These are phyloP conservation scores for Peronospora tabacina DNA, from an alignment of 352 stramenopile genomes.

Conservation along the genomic window DNA sequence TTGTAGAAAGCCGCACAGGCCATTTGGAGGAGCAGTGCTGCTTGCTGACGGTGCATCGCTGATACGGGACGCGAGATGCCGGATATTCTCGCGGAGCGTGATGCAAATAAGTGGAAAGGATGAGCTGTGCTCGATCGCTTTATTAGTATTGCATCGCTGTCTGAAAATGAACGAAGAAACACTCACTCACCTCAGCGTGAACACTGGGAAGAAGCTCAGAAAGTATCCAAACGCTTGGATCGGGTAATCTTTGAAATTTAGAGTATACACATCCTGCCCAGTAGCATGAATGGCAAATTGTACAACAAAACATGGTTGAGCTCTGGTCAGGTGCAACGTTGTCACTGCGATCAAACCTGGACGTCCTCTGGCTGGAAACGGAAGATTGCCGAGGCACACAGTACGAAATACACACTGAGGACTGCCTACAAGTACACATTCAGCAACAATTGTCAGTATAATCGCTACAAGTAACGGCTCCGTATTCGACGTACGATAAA, in stretches of 20 bases:
- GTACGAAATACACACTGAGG: slow-evolving; percentile 68
- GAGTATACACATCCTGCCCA: slow-evolving; percentile 80
- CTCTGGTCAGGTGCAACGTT: slow-evolving; percentile 12
- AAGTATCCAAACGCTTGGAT: slow-evolving; percentile 80
- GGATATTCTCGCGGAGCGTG: slow-evolving; percentile 79
- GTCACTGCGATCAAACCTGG: slow-evolving; percentile 36
- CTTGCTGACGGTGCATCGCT: slow-evolving; percentile 15
- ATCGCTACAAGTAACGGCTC: slow-evolving; percentile 4
- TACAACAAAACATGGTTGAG: slow-evolving; percentile 11
- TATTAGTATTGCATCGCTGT: slow-evolving; percentile 14
- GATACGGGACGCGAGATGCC: slow-evolving; percentile 53
- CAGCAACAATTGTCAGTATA: slow-evolving; percentile 1
- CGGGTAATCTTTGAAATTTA: slow-evolving; percentile 83
- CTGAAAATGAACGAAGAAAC: background rate
- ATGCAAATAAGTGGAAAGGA: slow-evolving; percentile 85
- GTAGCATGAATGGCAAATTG: background rate
- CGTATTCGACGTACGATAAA: slow-evolving; percentile 48
- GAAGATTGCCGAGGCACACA: slow-evolving; percentile 72
- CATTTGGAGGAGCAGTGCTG: slow-evolving; percentile 18
- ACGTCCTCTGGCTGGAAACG: slow-evolving; percentile 73
- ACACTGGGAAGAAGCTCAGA: slow-evolving; percentile 82
- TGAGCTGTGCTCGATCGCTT: slow-evolving; percentile 32
- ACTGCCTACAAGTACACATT: slow-evolving; percentile 40
- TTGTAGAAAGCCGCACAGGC: slow-evolving; percentile 36
- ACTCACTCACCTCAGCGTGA: slow-evolving; percentile 62